These are phyloP conservation scores for Calocybe gangraenosa DNA, from an alignment of 768 basidiomycete genomes.

Conservation along the genomic window DNA sequence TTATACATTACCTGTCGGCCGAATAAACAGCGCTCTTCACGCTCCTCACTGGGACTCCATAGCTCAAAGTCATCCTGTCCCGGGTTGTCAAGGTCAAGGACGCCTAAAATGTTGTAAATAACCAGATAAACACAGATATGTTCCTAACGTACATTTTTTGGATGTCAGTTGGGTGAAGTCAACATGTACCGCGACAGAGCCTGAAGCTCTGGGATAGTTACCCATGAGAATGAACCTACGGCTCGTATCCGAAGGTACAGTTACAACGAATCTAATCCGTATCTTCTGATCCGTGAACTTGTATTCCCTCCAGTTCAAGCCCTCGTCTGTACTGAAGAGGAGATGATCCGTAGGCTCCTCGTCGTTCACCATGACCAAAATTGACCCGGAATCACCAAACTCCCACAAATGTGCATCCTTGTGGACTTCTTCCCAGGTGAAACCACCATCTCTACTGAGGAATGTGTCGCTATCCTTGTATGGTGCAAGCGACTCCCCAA, in stretches of 20 bases:
- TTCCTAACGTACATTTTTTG: constrained; percentile 59
- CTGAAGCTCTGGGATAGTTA: constrained; percentile 38
- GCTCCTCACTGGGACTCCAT: constrained; percentile 91
- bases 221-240: constrained; percentile 89
- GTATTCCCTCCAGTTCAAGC: constrained; percentile 84
- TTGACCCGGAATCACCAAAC: constrained; percentile 94
- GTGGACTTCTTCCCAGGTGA: constrained; percentile 98
- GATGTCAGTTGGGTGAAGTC: constrained; percentile 82
- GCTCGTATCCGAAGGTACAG: constrained; percentile 87
- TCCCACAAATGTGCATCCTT: constrained; percentile 98
- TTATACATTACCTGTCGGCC: constrained; percentile 78
- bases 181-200: constrained; percentile 73
- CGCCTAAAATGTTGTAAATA: constrained; percentile 42
- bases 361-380: constrained; percentile 93
- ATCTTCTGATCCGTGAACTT: constrained; percentile 72
- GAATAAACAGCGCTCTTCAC: constrained; percentile 87
- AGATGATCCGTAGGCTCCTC: constrained; percentile 90
- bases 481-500: constrained; percentile 74
- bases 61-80: constrained; percentile 91
- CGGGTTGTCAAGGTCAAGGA: constrained; percentile 64
- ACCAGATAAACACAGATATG: not conserved
- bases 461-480: constrained; percentile 94
- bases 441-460: constrained; percentile 93
- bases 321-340: constrained; percentile 88
- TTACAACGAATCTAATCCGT: constrained; percentile 73